Base-by-base conservation (phyloP, 805 yeast genomes). In the Suhomyces canberraensis region DNA sequence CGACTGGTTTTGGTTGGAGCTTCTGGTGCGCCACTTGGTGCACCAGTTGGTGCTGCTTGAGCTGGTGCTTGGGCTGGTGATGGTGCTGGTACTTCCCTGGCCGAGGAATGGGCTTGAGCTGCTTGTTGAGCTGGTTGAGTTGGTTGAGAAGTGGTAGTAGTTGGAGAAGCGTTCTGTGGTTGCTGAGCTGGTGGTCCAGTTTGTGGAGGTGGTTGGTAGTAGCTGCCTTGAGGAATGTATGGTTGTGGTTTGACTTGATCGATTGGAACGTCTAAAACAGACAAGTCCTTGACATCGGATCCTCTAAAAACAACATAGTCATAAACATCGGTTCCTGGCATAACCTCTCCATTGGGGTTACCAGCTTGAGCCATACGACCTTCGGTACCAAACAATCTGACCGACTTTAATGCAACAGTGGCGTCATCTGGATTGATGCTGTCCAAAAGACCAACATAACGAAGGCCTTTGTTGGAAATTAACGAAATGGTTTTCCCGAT, bases 361-460 rank as follows among this genome's bases (percentile, higher is more conserved):
- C 73, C 74, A 29, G 48, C 50, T 33, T 53, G 57, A 26, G 71
- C 70, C 47, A 83, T 71, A 52, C 98, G 77, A 20, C 95, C 96
- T 61, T 91, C 98, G 15, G 97, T 85, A 37, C 98, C 98, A 47
- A 81, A 81, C 35, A 88, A 79, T 43, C 87, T 74, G 33, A 91
- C 98, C 37, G 79, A 71, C 32, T 75, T 74, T 52, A 91, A 73
- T 4, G 96, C 81, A 34, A 91, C 93, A 2, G 96, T 88, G 46
- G 96, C 86, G 42, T 84, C 84, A 41, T 86, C 90, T 19, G 95
- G 93, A 59, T 88, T 88, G 52, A 93, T 87, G 48, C 79, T 81
- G 47, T 86, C 88, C 54, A 91, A 73, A n/a, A 77, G 66, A 21
- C 98, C 98, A 40, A 88, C 93, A 56, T 91, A 91, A 46, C 95